Conservation (phyloP, 306 rosid species). For the Argentina anserina region DNA sequence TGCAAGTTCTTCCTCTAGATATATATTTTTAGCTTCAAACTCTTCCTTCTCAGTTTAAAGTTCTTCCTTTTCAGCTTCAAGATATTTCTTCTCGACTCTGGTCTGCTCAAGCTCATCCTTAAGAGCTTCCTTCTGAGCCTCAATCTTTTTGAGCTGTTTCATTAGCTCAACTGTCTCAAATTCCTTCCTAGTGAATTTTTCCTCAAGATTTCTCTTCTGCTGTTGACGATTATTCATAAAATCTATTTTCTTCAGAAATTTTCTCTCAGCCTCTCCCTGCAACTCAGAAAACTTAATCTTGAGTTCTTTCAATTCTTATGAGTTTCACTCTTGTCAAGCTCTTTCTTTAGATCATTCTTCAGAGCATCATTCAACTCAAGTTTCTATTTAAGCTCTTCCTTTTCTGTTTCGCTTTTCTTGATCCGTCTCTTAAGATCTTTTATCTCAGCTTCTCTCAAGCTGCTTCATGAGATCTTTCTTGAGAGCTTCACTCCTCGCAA, state of each 20-base stretch:
- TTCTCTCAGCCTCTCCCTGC: background rate
- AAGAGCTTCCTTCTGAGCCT: conserved; percentile 27
- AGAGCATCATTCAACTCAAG: background rate
- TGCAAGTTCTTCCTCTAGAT: background rate
- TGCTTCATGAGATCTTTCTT: background rate
- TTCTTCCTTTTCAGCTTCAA: background rate
- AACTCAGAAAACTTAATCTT: background rate
- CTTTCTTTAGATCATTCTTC: background rate
- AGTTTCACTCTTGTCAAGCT: conserved; percentile 11
- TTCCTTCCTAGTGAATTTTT: background rate
- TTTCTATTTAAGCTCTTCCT: background rate
- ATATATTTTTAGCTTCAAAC: background rate
- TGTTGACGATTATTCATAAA: background rate
- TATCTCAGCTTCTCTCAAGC: background rate
- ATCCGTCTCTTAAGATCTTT: background rate
- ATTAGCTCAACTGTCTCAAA: too few species aligned
- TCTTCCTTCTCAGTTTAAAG: background rate
- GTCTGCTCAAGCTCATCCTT: background rate
- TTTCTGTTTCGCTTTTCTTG: background rate
- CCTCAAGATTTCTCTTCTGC: background rate
- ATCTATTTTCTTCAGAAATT: background rate
- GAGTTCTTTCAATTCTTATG: background rate
- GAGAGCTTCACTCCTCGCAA: background rate
- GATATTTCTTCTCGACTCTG: too few species aligned
- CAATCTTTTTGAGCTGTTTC: too few species aligned